Base-by-base conservation (phyloP, 1,284 basidiomycete genomes). In the Mycena sp. region DNA sequence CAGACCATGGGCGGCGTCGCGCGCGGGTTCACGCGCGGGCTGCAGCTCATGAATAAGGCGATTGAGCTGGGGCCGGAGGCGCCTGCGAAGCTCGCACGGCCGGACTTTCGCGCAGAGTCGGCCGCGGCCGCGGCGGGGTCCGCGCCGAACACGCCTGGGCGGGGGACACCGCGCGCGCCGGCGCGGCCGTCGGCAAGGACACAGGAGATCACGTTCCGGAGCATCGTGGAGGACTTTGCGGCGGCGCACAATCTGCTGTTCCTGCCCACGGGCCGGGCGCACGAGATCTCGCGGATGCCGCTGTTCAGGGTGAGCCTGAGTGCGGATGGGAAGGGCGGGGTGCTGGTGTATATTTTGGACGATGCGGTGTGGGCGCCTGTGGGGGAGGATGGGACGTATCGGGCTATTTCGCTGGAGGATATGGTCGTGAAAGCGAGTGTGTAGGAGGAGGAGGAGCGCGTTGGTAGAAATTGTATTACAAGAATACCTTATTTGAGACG, bases 1-100 rank as follows among this genome's bases (percentile, higher is more conserved):
- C 87, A 89, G 69, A 86, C 83, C 34, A 83, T 95, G 75, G 83
- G 88, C 2, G 91, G 90, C 1, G 86, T 98, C 20, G 83, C 88
- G 59, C 86, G 88, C 65, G 97, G 96, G 11, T 98, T 99, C 80
- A 93, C 90, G 46, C 86, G 89, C 30, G 97, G 95, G 0, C 81
- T 99, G 63, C 91, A 97, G 79, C 82, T 99, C 74, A 98, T 99
- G 95, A 94, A 97, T 78, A 89, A 93, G 73, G 97, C 97, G 11
- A 89, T 97, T 77, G 92, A 94, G 70, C 84, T 98, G 14, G 95
- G 95, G 2, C 83, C 88, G 0, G 87, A 92, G n/a, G 92, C 93
- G 2, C 87, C 92, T 0, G 86, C 85, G 1, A 87, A 86, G 72
- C 83, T 96, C 55, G 86, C 83, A 44, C 90, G 90, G 67, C 94